Evolutionary conservation across 108 stramenopile species (phyloP).

Genomic region (Nitzschia sp.): DNA sequence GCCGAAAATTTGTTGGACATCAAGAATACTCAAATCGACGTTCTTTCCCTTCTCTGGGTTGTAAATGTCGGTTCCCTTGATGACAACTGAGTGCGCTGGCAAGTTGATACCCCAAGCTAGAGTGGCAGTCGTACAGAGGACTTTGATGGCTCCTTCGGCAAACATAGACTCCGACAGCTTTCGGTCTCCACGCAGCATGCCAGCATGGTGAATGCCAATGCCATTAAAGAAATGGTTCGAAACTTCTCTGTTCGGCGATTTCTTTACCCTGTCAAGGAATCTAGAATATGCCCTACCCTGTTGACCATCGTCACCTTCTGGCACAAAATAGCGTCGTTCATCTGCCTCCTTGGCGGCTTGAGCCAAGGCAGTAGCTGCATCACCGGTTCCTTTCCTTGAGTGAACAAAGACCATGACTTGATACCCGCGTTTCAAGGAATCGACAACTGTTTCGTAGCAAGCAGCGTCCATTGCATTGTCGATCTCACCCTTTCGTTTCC

Average conservation of each 20-base stretch:
- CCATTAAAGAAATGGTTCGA: slow-evolving; percentile 85
- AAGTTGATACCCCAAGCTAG: slow-evolving; percentile 97
- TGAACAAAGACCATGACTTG: slow-evolving; percentile 99
- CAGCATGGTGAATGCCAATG: slow-evolving; percentile 99
- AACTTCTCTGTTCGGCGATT: slow-evolving; percentile 89
- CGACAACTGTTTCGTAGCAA: slow-evolving; percentile 86
- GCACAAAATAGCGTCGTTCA: slow-evolving; percentile 68
- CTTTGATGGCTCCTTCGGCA: slow-evolving; percentile 93
- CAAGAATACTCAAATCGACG: slow-evolving; percentile 93
- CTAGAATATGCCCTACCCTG: slow-evolving; percentile 58
- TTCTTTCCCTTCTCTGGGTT: slow-evolving; percentile 96
- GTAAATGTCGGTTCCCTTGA: slow-evolving; percentile 99
- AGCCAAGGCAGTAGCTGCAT: slow-evolving; percentile 81
- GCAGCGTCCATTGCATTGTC: slow-evolving; percentile 90
- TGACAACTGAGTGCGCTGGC: slow-evolving; percentile 93
- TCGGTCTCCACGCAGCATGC: slow-evolving; percentile 95
- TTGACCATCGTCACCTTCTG: slow-evolving; percentile 51
- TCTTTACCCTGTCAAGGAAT: slow-evolving; percentile 67
- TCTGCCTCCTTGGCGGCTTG: slow-evolving; percentile 68
- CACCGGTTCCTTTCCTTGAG: slow-evolving; percentile 93
- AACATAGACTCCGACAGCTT: slow-evolving; percentile 95
- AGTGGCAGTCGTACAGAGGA: slow-evolving; percentile 96
- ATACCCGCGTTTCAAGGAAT: slow-evolving; percentile 88
- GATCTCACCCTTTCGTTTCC: slow-evolving; percentile 53
- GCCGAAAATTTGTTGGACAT: slow-evolving; percentile 98